These are phyloP conservation scores for Erythrobasidium yunnanense DNA, from an alignment of 768 basidiomycete species.

Conservation along the genomic window DNA sequence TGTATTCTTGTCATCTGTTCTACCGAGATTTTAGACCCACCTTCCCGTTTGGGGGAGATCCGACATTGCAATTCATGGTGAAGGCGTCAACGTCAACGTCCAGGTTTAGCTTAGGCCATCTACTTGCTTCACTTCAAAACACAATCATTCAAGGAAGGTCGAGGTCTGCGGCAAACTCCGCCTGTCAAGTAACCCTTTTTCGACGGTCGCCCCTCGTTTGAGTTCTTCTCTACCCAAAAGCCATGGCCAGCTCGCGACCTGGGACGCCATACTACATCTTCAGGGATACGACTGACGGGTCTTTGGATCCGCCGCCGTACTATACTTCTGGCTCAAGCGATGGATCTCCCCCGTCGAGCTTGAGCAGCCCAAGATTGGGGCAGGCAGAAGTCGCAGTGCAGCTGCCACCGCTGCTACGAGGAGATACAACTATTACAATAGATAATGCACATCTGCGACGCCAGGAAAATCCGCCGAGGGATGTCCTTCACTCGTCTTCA, in stretches of 20 bases:
- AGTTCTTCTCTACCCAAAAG: too few relatives aligned
- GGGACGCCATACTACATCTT: conserved; percentile 21
- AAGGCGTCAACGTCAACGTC: too few relatives aligned
- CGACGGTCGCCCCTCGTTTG: too few relatives aligned
- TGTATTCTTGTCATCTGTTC: too few relatives aligned
- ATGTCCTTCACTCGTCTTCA: neutral
- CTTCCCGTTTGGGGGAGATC: too few relatives aligned
- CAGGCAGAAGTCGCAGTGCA: neutral
- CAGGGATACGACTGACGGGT: neutral
- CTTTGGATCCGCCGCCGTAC: conserved; percentile 9
- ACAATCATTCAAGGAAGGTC: too few relatives aligned
- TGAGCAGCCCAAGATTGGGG: neutral
- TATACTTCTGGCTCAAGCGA: neutral
- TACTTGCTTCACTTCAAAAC: too few relatives aligned
- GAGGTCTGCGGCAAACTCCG: too few relatives aligned
- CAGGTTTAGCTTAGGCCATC: too few relatives aligned
- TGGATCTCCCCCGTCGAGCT: neutral
- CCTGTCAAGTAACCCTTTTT: too few relatives aligned
- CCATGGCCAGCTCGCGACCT: neutral
- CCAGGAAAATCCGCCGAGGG: neutral
- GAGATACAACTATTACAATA: neutral
- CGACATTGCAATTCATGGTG: too few relatives aligned
- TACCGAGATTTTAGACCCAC: too few relatives aligned
- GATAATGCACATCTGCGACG: neutral
- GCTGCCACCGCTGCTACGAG: neutral